Conservation (phyloP, 2,329 filamentous ascomycete genomes). For the Neospermospora avenae region DNA sequence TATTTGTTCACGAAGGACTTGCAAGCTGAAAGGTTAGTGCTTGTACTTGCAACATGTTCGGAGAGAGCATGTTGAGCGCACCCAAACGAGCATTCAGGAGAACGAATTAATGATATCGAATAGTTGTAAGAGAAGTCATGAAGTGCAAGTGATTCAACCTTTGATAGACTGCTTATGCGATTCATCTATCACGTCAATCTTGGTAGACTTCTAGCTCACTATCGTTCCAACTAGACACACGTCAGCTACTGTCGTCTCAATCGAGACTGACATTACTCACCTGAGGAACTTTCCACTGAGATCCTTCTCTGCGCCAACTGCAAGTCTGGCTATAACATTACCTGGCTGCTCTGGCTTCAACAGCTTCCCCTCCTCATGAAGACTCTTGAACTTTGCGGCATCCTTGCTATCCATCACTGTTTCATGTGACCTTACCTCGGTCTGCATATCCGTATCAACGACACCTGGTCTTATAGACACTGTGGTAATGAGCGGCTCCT, state of each 20-base stretch:
- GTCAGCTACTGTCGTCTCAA: conserved; percentile 28
- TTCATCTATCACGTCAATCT: conserved; percentile 24
- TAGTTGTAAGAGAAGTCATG: too few species aligned
- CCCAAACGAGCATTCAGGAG: too few species aligned
- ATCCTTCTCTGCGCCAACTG: conserved; percentile 58
- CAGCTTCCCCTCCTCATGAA: conserved; percentile 68
- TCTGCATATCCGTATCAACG: conserved; percentile 88
- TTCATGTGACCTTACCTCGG: conserved; percentile 70
- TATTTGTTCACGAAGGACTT: too few species aligned
- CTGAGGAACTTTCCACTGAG: conserved; percentile 74
- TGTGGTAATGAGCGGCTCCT: conserved; percentile 73
- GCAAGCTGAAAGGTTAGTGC: too few species aligned
- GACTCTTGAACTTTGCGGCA: conserved; percentile 61
- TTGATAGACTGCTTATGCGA: too few species aligned
- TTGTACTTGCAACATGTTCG: too few species aligned
- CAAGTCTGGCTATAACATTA: conserved; percentile 78
- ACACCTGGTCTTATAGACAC: conserved; percentile 75
- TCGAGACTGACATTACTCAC: conserved; percentile 42
- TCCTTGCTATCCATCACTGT: conserved; percentile 56
- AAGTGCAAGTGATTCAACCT: too few species aligned
- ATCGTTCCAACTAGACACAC: conserved; percentile 47
- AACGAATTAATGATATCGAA: too few species aligned
- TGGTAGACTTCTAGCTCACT: conserved; percentile 53
- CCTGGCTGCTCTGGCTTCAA: conserved; percentile 82
- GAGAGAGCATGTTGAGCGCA: too few species aligned